Evolutionary conservation across 257 asterid genomes (phyloP), one percentile per base, ranked within the genome.

Genomic region (Coffea canephora): DNA sequence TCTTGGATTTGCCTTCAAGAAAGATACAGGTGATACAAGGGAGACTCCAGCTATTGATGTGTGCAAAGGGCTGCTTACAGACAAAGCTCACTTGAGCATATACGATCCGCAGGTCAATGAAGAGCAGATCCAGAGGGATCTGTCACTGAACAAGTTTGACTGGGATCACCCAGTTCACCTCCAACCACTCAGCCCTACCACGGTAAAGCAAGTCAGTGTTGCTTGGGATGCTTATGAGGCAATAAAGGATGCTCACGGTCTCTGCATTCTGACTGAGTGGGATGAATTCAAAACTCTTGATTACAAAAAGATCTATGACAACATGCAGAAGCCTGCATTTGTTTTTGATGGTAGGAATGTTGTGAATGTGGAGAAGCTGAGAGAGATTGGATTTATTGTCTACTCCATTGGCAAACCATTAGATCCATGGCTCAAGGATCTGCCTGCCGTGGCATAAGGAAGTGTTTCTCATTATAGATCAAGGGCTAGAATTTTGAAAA

Each of bases 241-340:
- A 0, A 80, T 89, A 5, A 87, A 83, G 77, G 88, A 45, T 50
- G 87, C 91, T 10, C 91, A 87, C 8, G 88, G 87, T 16, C 77
- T 87, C 15, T 87, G 91, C 76, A 78, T 87, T 55, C 85, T 87
- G 69, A 85, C 91, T 1, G 89, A 87, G 77, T 87, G 91, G 91
- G 87, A 84, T 1, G 89, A 87, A 81, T 87, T 87, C 75, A 85
- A 82, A 61, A 59, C 45, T 1, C 89, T 87, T 21, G 87, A 87
- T 52, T 87, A 83, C 84, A 81, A 89, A 87, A 91, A 65, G 91
- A 89, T 93, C 48, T 93, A 91, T n/a, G 93, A 91, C 49, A 89
- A 89, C 88, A 93, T 93, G 98, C 98, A 93, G 89, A 93, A 93
- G 75, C 98, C 98, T 0, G 97, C 98, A 3, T 93, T 90, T 59